phyloP scores from a whole-genome alignment of 495 filamentous ascomycete species.

The Lophiostoma macrostomum region DNA sequence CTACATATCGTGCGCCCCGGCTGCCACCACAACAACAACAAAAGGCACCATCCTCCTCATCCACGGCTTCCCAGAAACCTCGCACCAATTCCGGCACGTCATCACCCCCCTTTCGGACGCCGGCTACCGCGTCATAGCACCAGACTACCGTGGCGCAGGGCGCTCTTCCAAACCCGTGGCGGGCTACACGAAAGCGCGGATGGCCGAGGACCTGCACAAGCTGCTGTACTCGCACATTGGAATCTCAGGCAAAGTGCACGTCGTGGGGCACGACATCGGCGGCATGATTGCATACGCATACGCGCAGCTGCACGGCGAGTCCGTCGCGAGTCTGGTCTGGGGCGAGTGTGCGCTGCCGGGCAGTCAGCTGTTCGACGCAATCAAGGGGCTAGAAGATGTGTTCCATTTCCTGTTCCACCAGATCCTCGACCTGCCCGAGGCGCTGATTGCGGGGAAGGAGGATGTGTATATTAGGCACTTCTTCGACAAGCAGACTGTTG shows the following conservation, averaged over 20 bases:
- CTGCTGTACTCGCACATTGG: constrained; percentile 34
- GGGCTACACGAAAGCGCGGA: constrained; percentile 43
- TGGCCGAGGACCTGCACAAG: constrained; percentile 40
- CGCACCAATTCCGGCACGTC: constrained; percentile 47
- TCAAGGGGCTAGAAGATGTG: constrained; percentile 13
- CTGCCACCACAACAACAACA: constrained; percentile 1
- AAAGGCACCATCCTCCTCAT: constrained; percentile 38
- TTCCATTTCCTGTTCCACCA: constrained; percentile 51
- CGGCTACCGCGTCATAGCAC: constrained; percentile 45
- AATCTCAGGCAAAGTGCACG: constrained; percentile 43
- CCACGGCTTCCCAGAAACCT: constrained; percentile 48
- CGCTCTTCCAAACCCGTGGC: constrained; percentile 40
- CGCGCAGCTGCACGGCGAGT: constrained; percentile 36
- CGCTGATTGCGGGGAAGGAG: constrained; percentile 45
- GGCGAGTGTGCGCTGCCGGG: constrained; percentile 49
- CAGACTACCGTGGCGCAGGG: constrained; percentile 50
- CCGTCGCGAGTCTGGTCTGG: constrained; percentile 42
- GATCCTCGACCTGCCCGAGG: constrained; percentile 44
- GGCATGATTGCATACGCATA: constrained; percentile 48
- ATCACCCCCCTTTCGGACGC: constrained; percentile 42
- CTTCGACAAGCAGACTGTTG: constrained; percentile 42
- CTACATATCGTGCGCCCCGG: constrained; percentile 21
- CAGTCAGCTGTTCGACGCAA: constrained; percentile 35
- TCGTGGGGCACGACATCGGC: constrained; percentile 50
- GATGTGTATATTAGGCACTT: constrained; percentile 48